Evolutionary conservation across 768 basidiomycete genomes (phyloP).

Genomic region (Podaxis pistillaris): DNA sequence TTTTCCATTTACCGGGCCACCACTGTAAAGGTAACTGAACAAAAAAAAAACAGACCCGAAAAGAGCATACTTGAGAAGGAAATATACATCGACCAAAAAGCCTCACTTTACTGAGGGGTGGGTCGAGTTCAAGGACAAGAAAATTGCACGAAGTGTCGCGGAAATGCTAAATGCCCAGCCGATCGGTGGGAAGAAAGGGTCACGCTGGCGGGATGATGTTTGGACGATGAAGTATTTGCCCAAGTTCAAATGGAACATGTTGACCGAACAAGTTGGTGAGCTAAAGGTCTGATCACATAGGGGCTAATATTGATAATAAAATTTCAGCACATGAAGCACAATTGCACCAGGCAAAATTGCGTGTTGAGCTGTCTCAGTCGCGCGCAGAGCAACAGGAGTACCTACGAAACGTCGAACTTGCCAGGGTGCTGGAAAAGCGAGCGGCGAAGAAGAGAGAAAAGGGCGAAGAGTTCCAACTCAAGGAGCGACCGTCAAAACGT

Average conservation of each 20-base stretch:
- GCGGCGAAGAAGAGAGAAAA: conserved; percentile 61
- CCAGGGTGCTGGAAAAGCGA: conserved; percentile 82
- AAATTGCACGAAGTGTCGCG: conserved; percentile 83
- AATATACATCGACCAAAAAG: conserved; percentile 81
- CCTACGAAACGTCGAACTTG: conserved; percentile 90
- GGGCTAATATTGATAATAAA: background rate
- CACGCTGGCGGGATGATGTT: conserved; percentile 92
- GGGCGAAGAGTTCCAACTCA: conserved; percentile 49
- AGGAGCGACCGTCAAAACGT: conserved; percentile 28
- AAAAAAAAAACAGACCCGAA: conserved; percentile 60
- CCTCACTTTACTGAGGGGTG: conserved; percentile 94
- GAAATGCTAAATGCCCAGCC: conserved; percentile 95
- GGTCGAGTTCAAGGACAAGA: conserved; percentile 97
- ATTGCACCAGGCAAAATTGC: conserved; percentile 82
- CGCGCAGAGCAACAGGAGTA: conserved; percentile 89
- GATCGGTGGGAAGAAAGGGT: conserved; percentile 91
- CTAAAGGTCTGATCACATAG: conserved; percentile 16
- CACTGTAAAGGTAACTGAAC: background rate
- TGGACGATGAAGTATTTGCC: conserved; percentile 99
- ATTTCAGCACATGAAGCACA: conserved; percentile 87
- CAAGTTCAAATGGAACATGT: conserved; percentile 98
- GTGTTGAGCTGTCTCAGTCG: conserved; percentile 87
- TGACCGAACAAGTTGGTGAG: conserved; percentile 97
- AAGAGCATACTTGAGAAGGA: conserved; percentile 78
- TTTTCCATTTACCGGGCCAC: background rate